These are phyloP conservation scores for Aspergillus tubingensis DNA, from an alignment of 2,329 filamentous ascomycete genomes.

Conservation along the genomic window DNA sequence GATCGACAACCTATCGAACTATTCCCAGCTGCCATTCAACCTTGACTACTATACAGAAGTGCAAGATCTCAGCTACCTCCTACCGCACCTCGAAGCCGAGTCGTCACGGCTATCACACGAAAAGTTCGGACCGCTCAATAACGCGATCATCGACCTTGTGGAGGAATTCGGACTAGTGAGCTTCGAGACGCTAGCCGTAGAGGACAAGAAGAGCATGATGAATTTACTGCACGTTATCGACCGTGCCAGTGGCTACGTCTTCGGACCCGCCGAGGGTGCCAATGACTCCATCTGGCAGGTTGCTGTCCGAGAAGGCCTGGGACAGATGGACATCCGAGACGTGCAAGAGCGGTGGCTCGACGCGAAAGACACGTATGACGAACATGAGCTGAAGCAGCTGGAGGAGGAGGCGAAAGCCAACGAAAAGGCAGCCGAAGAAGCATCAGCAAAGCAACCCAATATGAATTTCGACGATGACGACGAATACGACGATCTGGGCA, in stretches of 20 bases:
- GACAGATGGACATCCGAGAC: slow-evolving; percentile 78
- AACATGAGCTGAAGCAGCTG: slow-evolving; percentile 71
- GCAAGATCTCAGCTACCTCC: slow-evolving; percentile 82
- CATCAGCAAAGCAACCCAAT: slow-evolving; percentile 22
- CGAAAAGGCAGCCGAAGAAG: slow-evolving; percentile 35
- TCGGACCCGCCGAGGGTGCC: slow-evolving; percentile 84
- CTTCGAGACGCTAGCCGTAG: slow-evolving; percentile 91
- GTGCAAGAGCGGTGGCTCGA: slow-evolving; percentile 97
- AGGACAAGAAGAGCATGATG: slow-evolving; percentile 98
- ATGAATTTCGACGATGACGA: slow-evolving; percentile 22
- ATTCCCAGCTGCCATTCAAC: slow-evolving; percentile 87
- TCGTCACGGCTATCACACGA: slow-evolving; percentile 67
- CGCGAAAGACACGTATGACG: slow-evolving; percentile 82
- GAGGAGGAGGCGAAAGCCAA: slow-evolving; percentile 69
- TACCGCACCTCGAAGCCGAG: slow-evolving; percentile 78
- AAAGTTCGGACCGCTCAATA: slow-evolving; percentile 83
- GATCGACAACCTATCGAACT: slow-evolving; percentile 88
- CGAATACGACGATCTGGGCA: slow-evolving; percentile 21
- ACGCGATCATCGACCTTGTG: slow-evolving; percentile 81
- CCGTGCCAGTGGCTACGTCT: slow-evolving; percentile 87
- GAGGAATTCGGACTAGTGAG: slow-evolving; percentile 86
- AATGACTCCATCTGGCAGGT: slow-evolving; percentile 98
- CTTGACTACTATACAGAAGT: slow-evolving; percentile 98
- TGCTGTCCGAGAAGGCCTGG: slow-evolving; percentile 73
- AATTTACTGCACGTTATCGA: slow-evolving; percentile 85